These are phyloP conservation scores for Saturnispora quitensis DNA, from an alignment of 805 yeast genomes.

Conservation along the genomic window DNA sequence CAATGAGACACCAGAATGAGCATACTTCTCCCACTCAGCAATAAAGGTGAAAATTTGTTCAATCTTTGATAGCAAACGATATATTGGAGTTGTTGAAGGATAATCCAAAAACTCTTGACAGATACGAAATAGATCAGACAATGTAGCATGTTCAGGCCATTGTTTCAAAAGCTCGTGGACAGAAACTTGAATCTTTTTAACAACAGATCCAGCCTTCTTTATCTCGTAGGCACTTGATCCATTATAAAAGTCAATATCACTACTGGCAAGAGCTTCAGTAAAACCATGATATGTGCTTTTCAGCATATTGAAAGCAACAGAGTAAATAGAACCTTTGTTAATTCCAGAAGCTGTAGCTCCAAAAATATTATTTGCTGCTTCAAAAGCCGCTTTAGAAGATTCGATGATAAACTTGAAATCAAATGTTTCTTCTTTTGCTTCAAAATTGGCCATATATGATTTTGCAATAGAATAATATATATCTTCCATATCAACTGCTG, in stretches of 20 bases:
- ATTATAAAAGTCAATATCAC: slow-evolving; percentile 50
- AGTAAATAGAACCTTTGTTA: slow-evolving; percentile 25
- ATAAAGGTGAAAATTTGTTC: slow-evolving; percentile 80
- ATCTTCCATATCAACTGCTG: slow-evolving; percentile 30
- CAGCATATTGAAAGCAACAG: slow-evolving; percentile 29
- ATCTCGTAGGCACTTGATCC: slow-evolving; percentile 56
- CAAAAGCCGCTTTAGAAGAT: slow-evolving; percentile 31
- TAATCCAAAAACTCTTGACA: slow-evolving; percentile 56
- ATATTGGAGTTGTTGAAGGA: slow-evolving; percentile 64
- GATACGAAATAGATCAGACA: slow-evolving; percentile 55
- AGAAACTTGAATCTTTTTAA: slow-evolving; percentile 35
- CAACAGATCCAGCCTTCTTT: slow-evolving; percentile 43
- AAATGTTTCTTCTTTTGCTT: slow-evolving; percentile 13
- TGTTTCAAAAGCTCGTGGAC: slow-evolving; percentile 42
- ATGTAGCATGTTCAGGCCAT: slow-evolving; percentile 96
- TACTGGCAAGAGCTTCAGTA: slow-evolving; percentile 16
- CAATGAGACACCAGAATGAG: slow-evolving; percentile 67
- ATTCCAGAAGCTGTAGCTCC: slow-evolving; percentile 17
- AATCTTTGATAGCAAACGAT: slow-evolving; percentile 65
- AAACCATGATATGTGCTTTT: slow-evolving; percentile 26
- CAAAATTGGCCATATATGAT: slow-evolving; percentile 38
- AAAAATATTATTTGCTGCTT: slow-evolving; percentile 21
- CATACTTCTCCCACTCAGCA: slow-evolving; percentile 91
- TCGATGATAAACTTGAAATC: slow-evolving; percentile 26
- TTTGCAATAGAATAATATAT: slow-evolving; percentile 40